Evolutionary conservation across 2,329 filamentous ascomycete genomes (phyloP), one percentile per base, ranked within the genome.

Genomic region (Thermoascus crustaceus): DNA sequence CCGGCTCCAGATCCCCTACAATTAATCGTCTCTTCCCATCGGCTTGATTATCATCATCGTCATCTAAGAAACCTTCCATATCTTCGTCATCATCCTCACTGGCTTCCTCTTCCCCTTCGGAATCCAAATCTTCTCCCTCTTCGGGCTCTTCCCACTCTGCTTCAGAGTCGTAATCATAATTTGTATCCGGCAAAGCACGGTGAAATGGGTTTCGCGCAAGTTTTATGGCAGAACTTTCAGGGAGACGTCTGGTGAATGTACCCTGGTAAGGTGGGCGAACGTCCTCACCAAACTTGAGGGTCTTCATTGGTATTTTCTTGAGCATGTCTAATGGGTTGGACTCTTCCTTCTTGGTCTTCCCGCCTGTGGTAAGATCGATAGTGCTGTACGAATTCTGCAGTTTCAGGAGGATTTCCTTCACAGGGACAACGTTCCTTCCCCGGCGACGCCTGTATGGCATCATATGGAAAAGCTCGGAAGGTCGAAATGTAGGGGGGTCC

Each of bases 31-130:
- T 66, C 67, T 75, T 72, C 57, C 69, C 44, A 61, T 67, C 54
- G 60, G 64, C 40, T 64, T 73, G 52, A 5, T 58, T 50, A 59
- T 91, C 85, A 35, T 93, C 85, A 4, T 85, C 85, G 49, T 93
- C 85, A 47, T 94, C 88, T 2, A 95, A 68, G 52, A 95, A 95
- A 11, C 79, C 88, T 3, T 86, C 85, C 79, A 94, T 82, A 40
- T 93, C 87, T 43, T 85, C 82, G 10, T 85, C 82, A n/a, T 78
- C 81, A 7, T 76, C 76, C 4, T 75, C 71, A 36, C 70, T 75
- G 35, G 70, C 69, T 7, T 72, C 67, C 4, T 82, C 78, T 37
- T 81, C 78, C 19, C 75, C 76, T 39, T 81, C 78, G 3, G 74
- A 76, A 32, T 73, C 64, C 2, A 82, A 59, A 34, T 84, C 78